Evolutionary conservation across 352 stramenopile genomes (phyloP).

Genomic region (Lagenidium sp.): DNA sequence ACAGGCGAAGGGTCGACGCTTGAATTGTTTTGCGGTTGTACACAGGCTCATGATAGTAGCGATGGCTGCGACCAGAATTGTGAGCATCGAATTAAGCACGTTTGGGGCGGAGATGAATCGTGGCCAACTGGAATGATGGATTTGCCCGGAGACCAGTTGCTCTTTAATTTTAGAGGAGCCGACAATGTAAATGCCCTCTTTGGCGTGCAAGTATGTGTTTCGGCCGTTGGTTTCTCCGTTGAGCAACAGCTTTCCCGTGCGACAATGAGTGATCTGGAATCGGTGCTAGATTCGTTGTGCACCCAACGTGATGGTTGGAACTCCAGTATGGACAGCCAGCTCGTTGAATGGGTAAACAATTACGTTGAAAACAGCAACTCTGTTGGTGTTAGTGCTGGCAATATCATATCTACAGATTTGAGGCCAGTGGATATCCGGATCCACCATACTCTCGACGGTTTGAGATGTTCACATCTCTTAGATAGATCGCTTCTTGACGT

Average conservation of each 20-base stretch:
- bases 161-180: conserved; percentile 46
- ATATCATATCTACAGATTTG: conserved; percentile 41
- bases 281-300: no score
- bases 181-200: conserved; percentile 51
- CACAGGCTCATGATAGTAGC: no score
- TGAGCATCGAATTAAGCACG: no score
- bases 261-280: no score
- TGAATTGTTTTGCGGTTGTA: no score
- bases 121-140: conserved; percentile 49
- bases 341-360: conserved; percentile 85
- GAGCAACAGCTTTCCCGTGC: conserved; percentile 57
- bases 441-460: conserved; percentile 50
- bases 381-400: conserved; percentile 8
- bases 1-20: conserved; percentile 14
- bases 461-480: conserved; percentile 66
- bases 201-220: conserved; percentile 49
- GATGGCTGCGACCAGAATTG: no score
- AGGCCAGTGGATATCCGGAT: conserved; percentile 65
- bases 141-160: conserved; percentile 45
- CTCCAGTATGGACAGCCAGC: conserved; percentile 84
- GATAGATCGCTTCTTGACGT: conserved; percentile 41
- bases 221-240: conserved; percentile 38
- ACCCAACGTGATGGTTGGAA: no score
- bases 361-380: conserved; percentile 37
- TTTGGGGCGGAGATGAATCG: no score